Conservation (phyloP, 1,284 basidiomycete species). For the Mycena citricolor region DNA sequence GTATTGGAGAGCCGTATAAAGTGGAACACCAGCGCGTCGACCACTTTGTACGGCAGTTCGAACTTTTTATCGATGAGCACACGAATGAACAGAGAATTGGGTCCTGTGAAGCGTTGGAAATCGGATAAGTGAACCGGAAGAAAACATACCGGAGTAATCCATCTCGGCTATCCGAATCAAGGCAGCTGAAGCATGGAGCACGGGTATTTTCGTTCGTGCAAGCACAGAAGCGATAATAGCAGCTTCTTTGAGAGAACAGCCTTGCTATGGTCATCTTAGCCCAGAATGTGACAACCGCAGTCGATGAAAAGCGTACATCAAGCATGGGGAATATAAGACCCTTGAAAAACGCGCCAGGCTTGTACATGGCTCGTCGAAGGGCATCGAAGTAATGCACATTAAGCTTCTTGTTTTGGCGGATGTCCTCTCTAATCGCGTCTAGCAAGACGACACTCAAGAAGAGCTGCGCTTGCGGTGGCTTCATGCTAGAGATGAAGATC, state of each 20-base stretch:
- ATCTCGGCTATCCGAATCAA: conserved; percentile 92
- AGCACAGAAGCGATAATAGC: conserved; percentile 93
- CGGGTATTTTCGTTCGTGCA: conserved; percentile 89
- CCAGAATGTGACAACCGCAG: no score
- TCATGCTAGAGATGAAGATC: conserved; percentile 97
- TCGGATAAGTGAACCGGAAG: neutral
- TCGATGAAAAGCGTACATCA: conserved; percentile 59
- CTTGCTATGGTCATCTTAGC: conserved; percentile 49
- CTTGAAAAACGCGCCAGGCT: conserved; percentile 98
- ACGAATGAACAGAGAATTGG: conserved; percentile 96
- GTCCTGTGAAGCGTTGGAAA: conserved; percentile 48
- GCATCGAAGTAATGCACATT: conserved; percentile 94
- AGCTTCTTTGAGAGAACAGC: conserved; percentile 93
- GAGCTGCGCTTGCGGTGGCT: conserved; percentile 92
- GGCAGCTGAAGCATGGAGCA: conserved; percentile 95
- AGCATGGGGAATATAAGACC: conserved; percentile 96
- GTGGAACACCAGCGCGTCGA: conserved; percentile 97
- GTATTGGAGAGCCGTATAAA: conserved; percentile 93
- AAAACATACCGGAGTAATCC: conserved; percentile 82
- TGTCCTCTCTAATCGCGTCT: conserved; percentile 90
- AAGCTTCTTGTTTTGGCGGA: conserved; percentile 83
- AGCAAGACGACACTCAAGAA: conserved; percentile 93
- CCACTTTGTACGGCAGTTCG: conserved; percentile 96
- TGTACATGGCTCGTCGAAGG: conserved; percentile 90
- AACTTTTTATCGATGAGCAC: conserved; percentile 98